Conservation (phyloP, 768 basidiomycete species). For the Trametes punicea region DNA sequence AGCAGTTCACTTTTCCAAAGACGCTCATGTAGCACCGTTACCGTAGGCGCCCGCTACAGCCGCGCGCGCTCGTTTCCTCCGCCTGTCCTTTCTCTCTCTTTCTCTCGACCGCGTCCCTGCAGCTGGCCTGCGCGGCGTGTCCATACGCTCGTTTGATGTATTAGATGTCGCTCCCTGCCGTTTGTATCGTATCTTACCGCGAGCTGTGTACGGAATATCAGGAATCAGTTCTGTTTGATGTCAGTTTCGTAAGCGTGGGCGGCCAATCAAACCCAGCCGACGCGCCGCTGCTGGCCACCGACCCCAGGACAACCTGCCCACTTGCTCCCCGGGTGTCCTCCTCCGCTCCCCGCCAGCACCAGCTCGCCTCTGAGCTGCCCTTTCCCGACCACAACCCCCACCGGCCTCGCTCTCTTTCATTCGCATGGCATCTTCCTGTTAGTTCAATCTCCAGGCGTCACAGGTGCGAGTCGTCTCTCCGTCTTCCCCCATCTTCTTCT, state of each 20-base stretch:
- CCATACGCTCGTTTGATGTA: conserved; percentile 11
- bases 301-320: conserved; percentile 14
- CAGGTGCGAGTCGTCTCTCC: conserved; percentile 18
- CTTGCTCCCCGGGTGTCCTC: conserved; percentile 11
- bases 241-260: conserved; percentile 22
- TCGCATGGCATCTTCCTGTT: conserved; percentile 27
- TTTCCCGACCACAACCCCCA: conserved; percentile 1
- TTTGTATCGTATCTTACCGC: neutral
- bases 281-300: conserved; percentile 11
- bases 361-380: conserved; percentile 20
- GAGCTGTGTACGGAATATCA: conserved; percentile 12
- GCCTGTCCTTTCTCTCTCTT: neutral
- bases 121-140: neutral
- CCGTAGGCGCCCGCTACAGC: neutral
- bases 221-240: conserved; percentile 19
- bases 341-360: conserved; percentile 4
- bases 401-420: conserved; percentile 2
- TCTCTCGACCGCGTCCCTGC: neutral
- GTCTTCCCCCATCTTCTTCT: conserved; percentile 21
- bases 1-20: neutral
- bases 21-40: neutral
- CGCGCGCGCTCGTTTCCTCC: neutral
- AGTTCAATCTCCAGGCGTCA: conserved; percentile 23
- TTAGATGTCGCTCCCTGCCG: neutral
- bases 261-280: conserved; percentile 24